A percentile compares a stretch with the other conserved stretches of the same genome.
phyloP scores from a whole-genome alignment of 208 protist genomes.

The Herpetomonas muscarum region DNA sequence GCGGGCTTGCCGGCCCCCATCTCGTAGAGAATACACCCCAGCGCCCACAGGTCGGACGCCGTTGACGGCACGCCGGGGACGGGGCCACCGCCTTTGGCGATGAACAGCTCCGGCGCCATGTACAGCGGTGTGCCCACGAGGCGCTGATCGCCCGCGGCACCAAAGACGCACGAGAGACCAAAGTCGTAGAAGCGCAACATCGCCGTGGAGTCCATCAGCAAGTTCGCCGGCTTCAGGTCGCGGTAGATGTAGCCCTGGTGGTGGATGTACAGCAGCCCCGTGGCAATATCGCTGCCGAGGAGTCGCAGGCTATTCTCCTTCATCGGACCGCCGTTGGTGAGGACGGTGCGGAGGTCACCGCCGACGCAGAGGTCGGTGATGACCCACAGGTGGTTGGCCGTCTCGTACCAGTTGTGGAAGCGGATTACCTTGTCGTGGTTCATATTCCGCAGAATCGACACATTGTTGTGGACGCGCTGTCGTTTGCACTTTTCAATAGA shows the following conservation, averaged over 20 bases:
- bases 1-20: conserved; percentile 88
- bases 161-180: conserved; percentile 71
- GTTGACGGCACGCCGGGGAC: conserved; percentile 62
- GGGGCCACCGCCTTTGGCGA: conserved; percentile 9
- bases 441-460: conserved; percentile 74
- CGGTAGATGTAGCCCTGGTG: conserved; percentile 85
- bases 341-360: conserved; percentile 82
- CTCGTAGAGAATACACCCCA: conserved; percentile 93
- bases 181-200: conserved; percentile 93
- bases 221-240: conserved; percentile 90
- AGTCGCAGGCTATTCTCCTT: conserved; percentile 67
- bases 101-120: conserved; percentile 94
- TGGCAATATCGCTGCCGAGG: conserved; percentile 79
- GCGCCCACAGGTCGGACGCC: conserved; percentile 92
- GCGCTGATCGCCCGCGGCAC: conserved; percentile 15
- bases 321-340: conserved; percentile 61
- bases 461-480: conserved; percentile 82
- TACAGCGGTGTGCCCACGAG: conserved; percentile 87
- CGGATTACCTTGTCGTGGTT: conserved; percentile 83
- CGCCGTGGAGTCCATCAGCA: conserved; percentile 90
- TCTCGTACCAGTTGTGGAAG: conserved; percentile 96
- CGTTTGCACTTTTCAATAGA: conserved; percentile 92
- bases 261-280: conserved; percentile 91
- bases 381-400: conserved; percentile 95
- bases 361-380: conserved; percentile 94